Conservation (phyloP, 2,329 filamentous ascomycete genomes). For the Ilyonectria mors-panacis region DNA sequence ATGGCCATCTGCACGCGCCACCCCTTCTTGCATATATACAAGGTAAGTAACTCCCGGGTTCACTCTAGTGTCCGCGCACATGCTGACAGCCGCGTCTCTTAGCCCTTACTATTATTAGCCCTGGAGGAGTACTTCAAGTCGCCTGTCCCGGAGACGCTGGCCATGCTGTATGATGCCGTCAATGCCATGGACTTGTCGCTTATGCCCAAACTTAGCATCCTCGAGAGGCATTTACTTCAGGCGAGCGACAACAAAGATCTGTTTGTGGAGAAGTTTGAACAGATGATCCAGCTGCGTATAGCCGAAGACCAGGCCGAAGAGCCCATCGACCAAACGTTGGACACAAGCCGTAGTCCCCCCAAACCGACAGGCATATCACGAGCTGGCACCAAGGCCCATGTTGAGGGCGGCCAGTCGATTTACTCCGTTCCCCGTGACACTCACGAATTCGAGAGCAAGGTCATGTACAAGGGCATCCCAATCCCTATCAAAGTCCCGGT, state of each 20-base stretch:
- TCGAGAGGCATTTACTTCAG: constrained; percentile 90
- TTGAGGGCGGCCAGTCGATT: constrained; percentile 71
- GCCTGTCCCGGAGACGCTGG: constrained; percentile 88
- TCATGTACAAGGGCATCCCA: constrained; percentile 96
- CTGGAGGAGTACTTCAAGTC: constrained; percentile 98
- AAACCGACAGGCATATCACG: constrained; percentile 67
- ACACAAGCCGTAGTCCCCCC: constrained; percentile 64
- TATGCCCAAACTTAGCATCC: constrained; percentile 86
- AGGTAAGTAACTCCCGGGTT: constrained; percentile 67
- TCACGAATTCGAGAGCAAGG: constrained; percentile 96
- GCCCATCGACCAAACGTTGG: constrained; percentile 54
- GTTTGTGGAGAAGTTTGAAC: constrained; percentile 97
- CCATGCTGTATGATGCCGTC: constrained; percentile 90
- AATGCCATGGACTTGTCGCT: constrained; percentile 97
- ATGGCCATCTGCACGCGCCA: constrained; percentile 99
- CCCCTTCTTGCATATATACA: constrained; percentile 98
- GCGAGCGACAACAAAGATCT: constrained; percentile 95
- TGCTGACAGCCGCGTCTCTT: constrained; percentile 33
- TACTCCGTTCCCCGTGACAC: constrained; percentile 92
- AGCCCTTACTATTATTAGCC: constrained; percentile 91
- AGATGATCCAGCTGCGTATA: constrained; percentile 89
- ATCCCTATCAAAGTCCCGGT: constrained; percentile 98
- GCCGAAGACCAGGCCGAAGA: constrained; percentile 71
- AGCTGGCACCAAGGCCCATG: constrained; percentile 74
- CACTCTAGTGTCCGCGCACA: constrained; percentile 2